Evolutionary conservation across 2,329 filamentous ascomycete genomes (phyloP), one percentile per base, ranked within the genome.

Genomic region (Hypoxylon sp.): DNA sequence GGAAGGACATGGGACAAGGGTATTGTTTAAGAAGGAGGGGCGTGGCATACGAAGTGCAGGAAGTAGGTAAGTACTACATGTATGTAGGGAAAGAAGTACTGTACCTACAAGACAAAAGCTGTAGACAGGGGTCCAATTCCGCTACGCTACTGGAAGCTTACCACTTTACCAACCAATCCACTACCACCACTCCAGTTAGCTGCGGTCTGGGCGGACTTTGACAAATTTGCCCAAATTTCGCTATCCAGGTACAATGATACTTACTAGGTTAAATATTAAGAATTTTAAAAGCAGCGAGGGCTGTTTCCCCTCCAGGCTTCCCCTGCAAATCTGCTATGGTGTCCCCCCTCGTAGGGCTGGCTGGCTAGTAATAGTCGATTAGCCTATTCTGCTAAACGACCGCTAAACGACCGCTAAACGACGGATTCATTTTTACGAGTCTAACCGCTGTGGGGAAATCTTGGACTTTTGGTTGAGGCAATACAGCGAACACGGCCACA

Each of bases 171-270:
- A 14, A 53, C 25, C 25, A 28, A 5, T 28, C 6, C 25, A 28
- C 6, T 28, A 28, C 25, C 25, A 28, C 25, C 25, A 28, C 25
- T 30, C 28, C 6, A 30, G 28, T 30, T 30, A 30, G 6, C 38
- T 43, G 38, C 38, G 38, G 34, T 21, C 32, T 38, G 49, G 60
- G 19, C 46, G 46, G 56, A 56, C 34, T 65, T 65, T 32, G 25
- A 32, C 46, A 63, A 72, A 65, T 72, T 72, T 70, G 67, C 69
- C 69, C 69, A 45, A 53, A 68, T 67, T 65, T 52, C 38, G 21
- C 25, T 32, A 49, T 43, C 38, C 19, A 52, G 17, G 52, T 58
- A 64, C 50, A 23, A 36, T 28, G 43, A 49, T 59, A 46, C 48
- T 23, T 23, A 17, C 23, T 25, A 34, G 19, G 53, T 49, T 50